phyloP scores from a whole-genome alignment of 768 basidiomycete genomes.

The Dacryopinax spathularia region DNA sequence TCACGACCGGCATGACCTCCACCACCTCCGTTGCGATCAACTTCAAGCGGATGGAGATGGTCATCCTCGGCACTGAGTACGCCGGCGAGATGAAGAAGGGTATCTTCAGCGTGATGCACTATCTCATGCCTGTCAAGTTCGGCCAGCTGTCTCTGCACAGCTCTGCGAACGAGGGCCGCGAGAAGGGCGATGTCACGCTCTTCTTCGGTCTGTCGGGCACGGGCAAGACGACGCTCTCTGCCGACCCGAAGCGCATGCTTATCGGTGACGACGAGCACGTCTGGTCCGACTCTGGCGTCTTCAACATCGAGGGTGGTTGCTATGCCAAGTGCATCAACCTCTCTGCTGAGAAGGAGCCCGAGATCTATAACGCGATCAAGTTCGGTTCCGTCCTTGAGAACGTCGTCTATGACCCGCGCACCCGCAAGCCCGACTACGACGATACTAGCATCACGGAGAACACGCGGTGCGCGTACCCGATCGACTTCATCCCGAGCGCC shows the following conservation, averaged over 20 bases:
- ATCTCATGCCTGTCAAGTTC: conserved; percentile 96
- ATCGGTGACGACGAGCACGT: conserved; percentile 99
- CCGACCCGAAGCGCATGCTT: conserved; percentile 82
- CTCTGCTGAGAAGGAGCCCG: conserved; percentile 92
- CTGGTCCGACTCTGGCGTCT: conserved; percentile 96
- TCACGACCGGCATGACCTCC: conserved; percentile 99
- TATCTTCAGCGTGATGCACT: conserved; percentile 99
- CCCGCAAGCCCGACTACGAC: conserved; percentile 84
- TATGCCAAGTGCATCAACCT: conserved; percentile 98
- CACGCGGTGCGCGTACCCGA: conserved; percentile 98
- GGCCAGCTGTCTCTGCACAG: conserved; percentile 96
- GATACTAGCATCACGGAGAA: conserved; percentile 97
- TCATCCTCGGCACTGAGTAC: conserved; percentile 93
- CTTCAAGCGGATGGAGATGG: conserved; percentile 99
- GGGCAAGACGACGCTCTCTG: conserved; percentile 96
- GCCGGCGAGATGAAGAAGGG: conserved; percentile 99
- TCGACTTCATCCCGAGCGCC: conserved; percentile 92
- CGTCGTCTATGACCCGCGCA: conserved; percentile 81
- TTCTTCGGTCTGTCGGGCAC: conserved; percentile 99
- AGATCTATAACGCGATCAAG: conserved; percentile 88
- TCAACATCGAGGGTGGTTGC: conserved; percentile 99
- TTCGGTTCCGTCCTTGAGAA: conserved; percentile 95
- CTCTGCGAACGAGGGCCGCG: conserved; percentile 87
- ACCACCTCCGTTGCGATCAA: conserved; percentile 99
- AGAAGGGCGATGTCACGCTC: conserved; percentile 82